A percentile compares a stretch with the other conserved stretches of the same genome.
phyloP scores from a whole-genome alignment of 2,329 filamentous ascomycete species.

The Akanthomyces lecanii region DNA sequence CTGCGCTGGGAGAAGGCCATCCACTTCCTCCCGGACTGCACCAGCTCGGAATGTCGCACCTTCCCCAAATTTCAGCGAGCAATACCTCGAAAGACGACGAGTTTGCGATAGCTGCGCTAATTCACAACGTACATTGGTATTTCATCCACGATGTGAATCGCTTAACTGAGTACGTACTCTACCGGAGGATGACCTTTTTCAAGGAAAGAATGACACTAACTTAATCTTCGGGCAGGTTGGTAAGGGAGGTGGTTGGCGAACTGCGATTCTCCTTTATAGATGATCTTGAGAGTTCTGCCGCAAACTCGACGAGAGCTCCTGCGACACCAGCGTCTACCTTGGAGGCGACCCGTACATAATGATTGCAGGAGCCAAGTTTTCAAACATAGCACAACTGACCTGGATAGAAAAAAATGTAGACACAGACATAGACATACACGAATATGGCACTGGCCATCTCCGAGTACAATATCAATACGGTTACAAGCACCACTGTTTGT shows the following conservation, averaged over 20 bases:
- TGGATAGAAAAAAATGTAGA: background rate
- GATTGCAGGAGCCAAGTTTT: background rate
- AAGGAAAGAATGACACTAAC: background rate
- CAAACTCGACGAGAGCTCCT: background rate
- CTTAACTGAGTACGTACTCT: slow-evolving; percentile 9
- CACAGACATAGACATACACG: background rate
- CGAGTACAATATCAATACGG: no score
- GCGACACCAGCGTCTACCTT: background rate
- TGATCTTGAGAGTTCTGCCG: background rate
- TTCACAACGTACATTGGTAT: slow-evolving; percentile 14
- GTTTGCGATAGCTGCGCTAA: slow-evolving; percentile 9
- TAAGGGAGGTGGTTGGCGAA: slow-evolving; percentile 12
- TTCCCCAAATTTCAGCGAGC: background rate
- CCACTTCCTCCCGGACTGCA: slow-evolving; percentile 10
- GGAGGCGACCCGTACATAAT: background rate
- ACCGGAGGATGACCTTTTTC: fast-evolving
- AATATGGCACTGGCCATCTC: background rate
- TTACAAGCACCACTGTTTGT: background rate
- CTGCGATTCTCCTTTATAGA: slow-evolving; percentile 10
- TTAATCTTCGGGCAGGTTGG: background rate
- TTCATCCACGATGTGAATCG: slow-evolving; percentile 13
- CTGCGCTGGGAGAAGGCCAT: slow-evolving; percentile 6
- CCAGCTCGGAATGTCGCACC: background rate
- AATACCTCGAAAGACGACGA: background rate
- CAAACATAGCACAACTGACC: background rate